phyloP scores from a whole-genome alignment of 1,284 basidiomycete genomes.

The Entoloma clypeatum region DNA sequence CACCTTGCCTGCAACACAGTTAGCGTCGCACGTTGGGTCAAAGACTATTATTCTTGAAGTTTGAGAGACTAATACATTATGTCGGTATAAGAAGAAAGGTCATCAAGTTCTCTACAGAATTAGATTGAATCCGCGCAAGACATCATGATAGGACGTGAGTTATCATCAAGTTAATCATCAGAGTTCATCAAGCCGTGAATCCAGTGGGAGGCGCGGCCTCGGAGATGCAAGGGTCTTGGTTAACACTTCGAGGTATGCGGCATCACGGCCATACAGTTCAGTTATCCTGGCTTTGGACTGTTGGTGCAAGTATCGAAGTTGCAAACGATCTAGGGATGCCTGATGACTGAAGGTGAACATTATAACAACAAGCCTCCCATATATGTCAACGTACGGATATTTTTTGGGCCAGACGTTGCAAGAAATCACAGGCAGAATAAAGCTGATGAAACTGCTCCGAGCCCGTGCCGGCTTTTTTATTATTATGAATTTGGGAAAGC shows the following conservation, averaged over 20 bases:
- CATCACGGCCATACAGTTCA: too few species aligned
- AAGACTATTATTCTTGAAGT: background rate
- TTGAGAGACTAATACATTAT: background rate
- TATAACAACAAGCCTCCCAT: background rate
- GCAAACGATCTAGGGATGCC: background rate
- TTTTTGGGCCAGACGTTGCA: background rate
- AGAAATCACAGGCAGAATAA: background rate
- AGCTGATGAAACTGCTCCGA: background rate
- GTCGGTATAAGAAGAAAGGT: background rate
- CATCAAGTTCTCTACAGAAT: too few species aligned
- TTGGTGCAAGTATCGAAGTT: too few species aligned
- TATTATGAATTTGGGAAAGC: background rate
- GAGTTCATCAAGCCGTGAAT: too few species aligned
- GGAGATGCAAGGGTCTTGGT: too few species aligned
- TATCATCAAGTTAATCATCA: too few species aligned
- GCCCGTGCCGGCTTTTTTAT: background rate
- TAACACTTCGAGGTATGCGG: too few species aligned
- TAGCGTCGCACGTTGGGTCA: background rate
- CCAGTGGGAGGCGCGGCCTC: too few species aligned
- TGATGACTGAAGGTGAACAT: background rate
- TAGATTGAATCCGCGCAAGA: too few species aligned
- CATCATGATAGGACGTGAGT: too few species aligned
- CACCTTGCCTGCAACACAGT: conserved; percentile 5
- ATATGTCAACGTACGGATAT: background rate
- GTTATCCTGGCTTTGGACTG: too few species aligned